Conservation (phyloP, 805 yeast species). For the Pichia rugopelliculosa region DNA sequence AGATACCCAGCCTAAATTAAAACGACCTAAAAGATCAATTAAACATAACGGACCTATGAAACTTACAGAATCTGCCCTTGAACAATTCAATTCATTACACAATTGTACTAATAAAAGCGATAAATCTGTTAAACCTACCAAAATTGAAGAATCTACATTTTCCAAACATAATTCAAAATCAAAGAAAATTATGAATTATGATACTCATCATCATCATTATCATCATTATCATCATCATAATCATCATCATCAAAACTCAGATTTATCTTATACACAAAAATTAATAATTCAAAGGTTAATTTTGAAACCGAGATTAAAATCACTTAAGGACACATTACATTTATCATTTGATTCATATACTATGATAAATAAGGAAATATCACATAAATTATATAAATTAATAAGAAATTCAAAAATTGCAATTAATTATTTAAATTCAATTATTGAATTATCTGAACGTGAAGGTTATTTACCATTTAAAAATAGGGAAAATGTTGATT, state of each 20-base stretch:
- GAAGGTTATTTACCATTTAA: slow-evolving; percentile 11
- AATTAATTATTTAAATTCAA: slow-evolving; percentile 20
- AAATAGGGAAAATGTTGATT: slow-evolving; percentile 11
- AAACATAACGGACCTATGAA: neutral
- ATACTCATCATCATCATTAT: too few species aligned
- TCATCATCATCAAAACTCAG: neutral
- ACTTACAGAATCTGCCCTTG: neutral
- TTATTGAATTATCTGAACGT: slow-evolving; percentile 27
- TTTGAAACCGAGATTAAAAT: slow-evolving; percentile 46
- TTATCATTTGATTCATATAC: slow-evolving; percentile 37
- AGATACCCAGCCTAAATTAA: neutral
- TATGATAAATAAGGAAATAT: slow-evolving; percentile 51
- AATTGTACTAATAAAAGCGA: too few species aligned
- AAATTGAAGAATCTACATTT: slow-evolving; percentile 12
- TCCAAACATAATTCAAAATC: slow-evolving; percentile 5
- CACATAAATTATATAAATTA: slow-evolving; percentile 46
- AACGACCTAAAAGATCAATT: slow-evolving; percentile 9
- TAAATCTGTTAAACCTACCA: neutral
- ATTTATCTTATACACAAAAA: slow-evolving; percentile 39
- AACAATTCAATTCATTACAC: neutral
- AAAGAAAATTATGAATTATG: too few species aligned
- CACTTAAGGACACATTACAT: slow-evolving; percentile 11
- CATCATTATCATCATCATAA: neutral
- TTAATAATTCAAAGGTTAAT: slow-evolving; percentile 45
- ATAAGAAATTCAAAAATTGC: slow-evolving; percentile 13